Evolutionary conservation across 176 grass and related monocot species (phyloP), one percentile per base, ranked within the genome.

Genomic region (Leersia perrieri): DNA sequence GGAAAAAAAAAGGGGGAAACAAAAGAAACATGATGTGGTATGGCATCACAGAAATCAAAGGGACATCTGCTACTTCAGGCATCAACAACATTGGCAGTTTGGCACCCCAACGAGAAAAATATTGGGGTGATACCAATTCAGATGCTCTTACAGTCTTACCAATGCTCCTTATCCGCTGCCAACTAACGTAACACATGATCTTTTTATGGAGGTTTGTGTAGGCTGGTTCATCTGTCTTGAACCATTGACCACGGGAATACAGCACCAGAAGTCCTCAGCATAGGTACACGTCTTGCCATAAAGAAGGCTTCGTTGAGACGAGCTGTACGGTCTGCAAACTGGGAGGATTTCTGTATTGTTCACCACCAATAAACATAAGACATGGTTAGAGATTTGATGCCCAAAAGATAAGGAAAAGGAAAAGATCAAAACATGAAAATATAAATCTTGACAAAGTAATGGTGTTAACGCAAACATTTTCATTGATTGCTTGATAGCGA

Each of bases 221-320:
- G 66, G 68, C 61, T 76, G 55, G 13, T 65, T 94, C 79, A 88
- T 90, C 85, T 86, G 25, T 88, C 83, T 77, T 82, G 83, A 83
- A 92, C 77, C 81, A 85, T 75, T 35, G 92, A 71, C 92, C 87
- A 92, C 38, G 92, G 85, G 73, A 82, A 74, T 33, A 68, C 34
- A 18, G 74, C 85, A 79, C 80, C 87, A 12, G 85, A 66, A 65
- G 88, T 82, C 81, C 89, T 88, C 36, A 90, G 85, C 33, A 88
- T 47, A 5, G 89, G 90, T 75, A 86, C 85, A 51, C 83, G 89
- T 58, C 74, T 85, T 32, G 74, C 83, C n/a, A 88, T 70, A 27
- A 85, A 77, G 85, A 94, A 94, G 65, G 91, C 87, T 78, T 92
- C 89, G 14, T 87, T 92, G 44, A 94, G 74, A 67, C 78, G 77